Conservation (phyloP, 495 filamentous ascomycete genomes). For the Penicillium goetzii region DNA sequence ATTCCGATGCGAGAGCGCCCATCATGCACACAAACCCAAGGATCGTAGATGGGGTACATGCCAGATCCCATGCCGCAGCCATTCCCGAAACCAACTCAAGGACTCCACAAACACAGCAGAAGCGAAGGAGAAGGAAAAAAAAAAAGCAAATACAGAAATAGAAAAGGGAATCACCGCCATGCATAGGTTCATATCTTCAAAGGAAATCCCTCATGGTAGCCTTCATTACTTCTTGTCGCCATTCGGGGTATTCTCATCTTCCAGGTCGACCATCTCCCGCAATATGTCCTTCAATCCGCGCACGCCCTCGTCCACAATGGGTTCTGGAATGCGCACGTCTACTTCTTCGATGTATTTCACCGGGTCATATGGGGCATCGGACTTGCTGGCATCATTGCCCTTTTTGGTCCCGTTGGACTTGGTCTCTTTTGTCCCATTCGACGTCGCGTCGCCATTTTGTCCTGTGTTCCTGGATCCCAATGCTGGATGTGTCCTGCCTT, state of each 20-base stretch:
- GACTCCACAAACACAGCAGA: constrained; percentile 23
- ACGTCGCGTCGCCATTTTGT: constrained; percentile 22
- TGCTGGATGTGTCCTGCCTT: constrained; percentile 40
- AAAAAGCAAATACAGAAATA: background rate
- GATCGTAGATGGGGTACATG: constrained; percentile 25
- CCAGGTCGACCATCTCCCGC: constrained; percentile 52
- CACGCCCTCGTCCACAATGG: constrained; percentile 51
- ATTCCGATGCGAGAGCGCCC: constrained; percentile 26
- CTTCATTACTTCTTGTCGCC: constrained; percentile 33
- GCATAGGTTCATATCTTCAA: constrained; percentile 22
- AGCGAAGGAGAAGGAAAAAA: constrained; percentile 8
- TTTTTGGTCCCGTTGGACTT: constrained; percentile 34
- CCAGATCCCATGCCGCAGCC: constrained; percentile 19
- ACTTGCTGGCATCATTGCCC: constrained; percentile 20
- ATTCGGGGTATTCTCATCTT: constrained; percentile 44
- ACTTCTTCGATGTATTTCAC: constrained; percentile 42
- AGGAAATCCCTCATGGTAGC: background rate
- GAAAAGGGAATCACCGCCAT: constrained; percentile 25
- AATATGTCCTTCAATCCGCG: constrained; percentile 52
- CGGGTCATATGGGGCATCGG: constrained; percentile 27
- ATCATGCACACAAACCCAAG: constrained; percentile 26
- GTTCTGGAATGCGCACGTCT: constrained; percentile 47
- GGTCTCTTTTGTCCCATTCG: constrained; percentile 31
- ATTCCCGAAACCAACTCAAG: constrained; percentile 24
- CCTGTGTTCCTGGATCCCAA: constrained; percentile 25